Evolutionary conservation across 495 filamentous ascomycete species (phyloP).

Genomic region (Articulospora tetracladia): DNA sequence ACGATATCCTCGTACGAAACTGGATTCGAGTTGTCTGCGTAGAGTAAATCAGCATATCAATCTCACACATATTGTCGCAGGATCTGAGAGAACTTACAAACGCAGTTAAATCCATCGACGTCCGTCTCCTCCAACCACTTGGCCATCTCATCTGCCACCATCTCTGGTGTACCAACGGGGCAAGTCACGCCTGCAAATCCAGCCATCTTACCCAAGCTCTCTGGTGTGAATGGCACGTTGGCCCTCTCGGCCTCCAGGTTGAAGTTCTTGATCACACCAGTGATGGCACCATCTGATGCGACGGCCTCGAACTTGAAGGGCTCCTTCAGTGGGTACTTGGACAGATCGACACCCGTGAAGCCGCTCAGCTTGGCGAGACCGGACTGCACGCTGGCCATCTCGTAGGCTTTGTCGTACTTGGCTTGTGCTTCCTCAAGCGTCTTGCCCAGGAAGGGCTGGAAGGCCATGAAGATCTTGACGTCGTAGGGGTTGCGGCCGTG

Average conservation of each 20-base stretch:
- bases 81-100: constrained; percentile 4
- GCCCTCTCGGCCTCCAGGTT: background rate
- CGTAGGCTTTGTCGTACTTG: constrained; percentile 48
- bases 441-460: constrained; percentile 52
- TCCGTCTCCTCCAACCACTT: constrained; percentile 56
- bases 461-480: constrained; percentile 57
- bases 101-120: constrained; percentile 61
- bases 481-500: constrained; percentile 49
- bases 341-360: constrained; percentile 63
- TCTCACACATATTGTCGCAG: background rate
- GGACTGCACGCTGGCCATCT: constrained; percentile 47
- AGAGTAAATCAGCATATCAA: background rate
- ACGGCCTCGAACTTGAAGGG: constrained; percentile 8
- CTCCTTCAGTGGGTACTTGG: constrained; percentile 48
- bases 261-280: background rate
- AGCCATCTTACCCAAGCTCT: background rate
- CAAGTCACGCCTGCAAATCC: constrained; percentile 27
- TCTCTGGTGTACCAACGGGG: constrained; percentile 49
- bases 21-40: constrained; percentile 28
- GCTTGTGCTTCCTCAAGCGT: constrained; percentile 53
- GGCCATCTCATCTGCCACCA: constrained; percentile 59
- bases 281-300: background rate
- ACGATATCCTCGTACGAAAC: constrained; percentile 62
- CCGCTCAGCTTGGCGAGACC: constrained; percentile 55
- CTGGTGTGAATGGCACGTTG: background rate